Conservation (phyloP, 352 stramenopile genomes). For the Thalassiosira allenii region DNA sequence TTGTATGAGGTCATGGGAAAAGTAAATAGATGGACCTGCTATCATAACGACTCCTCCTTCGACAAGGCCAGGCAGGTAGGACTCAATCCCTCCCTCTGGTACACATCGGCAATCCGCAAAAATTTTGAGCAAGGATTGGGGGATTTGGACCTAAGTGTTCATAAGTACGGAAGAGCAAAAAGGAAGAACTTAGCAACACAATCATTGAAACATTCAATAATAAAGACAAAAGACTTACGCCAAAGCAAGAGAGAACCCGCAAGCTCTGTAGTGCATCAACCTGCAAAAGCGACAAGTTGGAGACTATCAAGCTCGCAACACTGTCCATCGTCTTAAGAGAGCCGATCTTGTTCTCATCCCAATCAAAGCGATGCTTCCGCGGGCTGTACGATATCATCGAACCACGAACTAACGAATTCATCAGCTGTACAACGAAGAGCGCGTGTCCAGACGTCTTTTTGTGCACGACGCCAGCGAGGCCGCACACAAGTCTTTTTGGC, state of each 20-base stretch:
- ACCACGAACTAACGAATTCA: constrained; percentile 51
- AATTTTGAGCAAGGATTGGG: too few relatives aligned
- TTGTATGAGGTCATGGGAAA: constrained; percentile 39
- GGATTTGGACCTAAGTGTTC: constrained; percentile 19
- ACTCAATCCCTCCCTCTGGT: neutral
- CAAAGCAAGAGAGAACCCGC: constrained; percentile 50
- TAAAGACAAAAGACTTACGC: too few relatives aligned
- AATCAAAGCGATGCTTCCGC: constrained; percentile 33
- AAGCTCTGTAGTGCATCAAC: neutral
- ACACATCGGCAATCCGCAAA: too few relatives aligned
- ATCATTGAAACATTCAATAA: too few relatives aligned
- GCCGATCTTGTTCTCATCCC: constrained; percentile 21
- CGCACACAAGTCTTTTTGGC: constrained; percentile 31
- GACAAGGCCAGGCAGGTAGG: constrained; percentile 5
- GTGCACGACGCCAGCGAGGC: constrained; percentile 40
- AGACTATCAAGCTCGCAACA: constrained; percentile 48
- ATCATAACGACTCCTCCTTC: constrained; percentile 11
- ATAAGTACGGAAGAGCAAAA: constrained; percentile 20
- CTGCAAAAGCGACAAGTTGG: constrained; percentile 35
- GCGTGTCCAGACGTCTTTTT: constrained; percentile 58
- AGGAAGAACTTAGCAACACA: too few relatives aligned
- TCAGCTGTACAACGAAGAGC: constrained; percentile 50
- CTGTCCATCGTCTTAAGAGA: constrained; percentile 28
- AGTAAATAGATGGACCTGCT: constrained; percentile 10
- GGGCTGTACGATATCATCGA: constrained; percentile 38